Conservation (phyloP, 139 green algal species). For the Chlamydomonas incerta region DNA sequence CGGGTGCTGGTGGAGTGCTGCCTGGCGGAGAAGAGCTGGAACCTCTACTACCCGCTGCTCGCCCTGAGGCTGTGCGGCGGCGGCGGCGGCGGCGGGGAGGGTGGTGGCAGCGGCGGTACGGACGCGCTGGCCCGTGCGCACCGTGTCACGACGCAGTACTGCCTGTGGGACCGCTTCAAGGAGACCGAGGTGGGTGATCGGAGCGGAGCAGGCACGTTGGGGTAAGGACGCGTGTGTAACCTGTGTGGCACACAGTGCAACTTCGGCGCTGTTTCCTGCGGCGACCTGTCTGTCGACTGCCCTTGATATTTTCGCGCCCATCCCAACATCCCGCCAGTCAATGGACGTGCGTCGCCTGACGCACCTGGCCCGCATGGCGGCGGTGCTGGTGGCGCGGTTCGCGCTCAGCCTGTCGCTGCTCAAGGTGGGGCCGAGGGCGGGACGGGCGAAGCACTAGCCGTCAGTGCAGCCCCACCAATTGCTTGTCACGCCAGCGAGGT, state of each 20-base stretch:
- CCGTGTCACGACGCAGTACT: slow-evolving; percentile 71
- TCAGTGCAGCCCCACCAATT: too few relatives aligned
- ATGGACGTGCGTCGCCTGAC: slow-evolving; percentile 57
- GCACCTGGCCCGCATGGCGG: slow-evolving; percentile 63
- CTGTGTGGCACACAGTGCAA: too few relatives aligned
- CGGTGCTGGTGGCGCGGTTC: slow-evolving; percentile 32
- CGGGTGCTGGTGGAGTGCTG: slow-evolving; percentile 86
- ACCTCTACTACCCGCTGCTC: slow-evolving; percentile 86
- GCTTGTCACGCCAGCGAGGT: too few relatives aligned
- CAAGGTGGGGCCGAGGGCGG: slow-evolving; percentile 21
- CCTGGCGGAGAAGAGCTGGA: slow-evolving; percentile 79
- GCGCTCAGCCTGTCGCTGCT: slow-evolving; percentile 37
- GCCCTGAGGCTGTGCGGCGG: slow-evolving; percentile 65
- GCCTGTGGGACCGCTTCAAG: slow-evolving; percentile 87
- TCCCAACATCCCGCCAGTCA: not conserved
- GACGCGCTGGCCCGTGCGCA: slow-evolving; percentile 31
- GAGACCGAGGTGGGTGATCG: slow-evolving; percentile 57
- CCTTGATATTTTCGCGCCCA: not conserved
- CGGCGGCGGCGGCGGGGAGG: not conserved
- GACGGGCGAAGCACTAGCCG: too few relatives aligned
- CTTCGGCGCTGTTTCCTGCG: too few relatives aligned
- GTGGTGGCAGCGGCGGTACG: not conserved
- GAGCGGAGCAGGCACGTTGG: too few relatives aligned
- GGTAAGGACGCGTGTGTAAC: too few relatives aligned
- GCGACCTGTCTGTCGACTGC: too few relatives aligned